Percentiles rank a stretch among this genome's conserved stretches.
phyloP scores from a whole-genome alignment of 1,284 basidiomycete species.

The Wolfiporia cocos region DNA sequence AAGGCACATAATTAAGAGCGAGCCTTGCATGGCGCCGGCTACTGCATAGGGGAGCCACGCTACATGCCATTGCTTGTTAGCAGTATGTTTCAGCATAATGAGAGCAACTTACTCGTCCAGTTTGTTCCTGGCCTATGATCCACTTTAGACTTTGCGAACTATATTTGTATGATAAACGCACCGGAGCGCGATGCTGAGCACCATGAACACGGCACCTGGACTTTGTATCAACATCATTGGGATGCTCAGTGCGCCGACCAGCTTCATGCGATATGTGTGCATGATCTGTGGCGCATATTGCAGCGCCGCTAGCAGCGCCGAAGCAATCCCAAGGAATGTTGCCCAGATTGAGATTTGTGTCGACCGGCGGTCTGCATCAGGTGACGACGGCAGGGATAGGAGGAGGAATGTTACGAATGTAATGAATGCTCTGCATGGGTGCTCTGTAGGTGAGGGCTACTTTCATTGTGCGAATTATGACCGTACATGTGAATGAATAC shows the following conservation, averaged over 20 bases:
- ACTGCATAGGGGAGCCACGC: conserved; percentile 85
- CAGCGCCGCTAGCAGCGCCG: conserved; percentile 69
- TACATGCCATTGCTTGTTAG: too few species aligned
- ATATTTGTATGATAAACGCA: too few species aligned
- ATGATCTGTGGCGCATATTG: conserved; percentile 89
- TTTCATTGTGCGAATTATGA: background rate
- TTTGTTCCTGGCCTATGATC: conserved; percentile 71
- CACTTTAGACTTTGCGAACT: too few species aligned
- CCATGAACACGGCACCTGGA: conserved; percentile 88
- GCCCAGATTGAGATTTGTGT: conserved; percentile 63
- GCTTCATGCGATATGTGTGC: conserved; percentile 71
- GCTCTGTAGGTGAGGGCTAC: conserved; percentile 9
- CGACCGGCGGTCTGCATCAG: conserved; percentile 32
- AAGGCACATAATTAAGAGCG: conserved; percentile 77
- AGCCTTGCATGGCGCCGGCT: conserved; percentile 82
- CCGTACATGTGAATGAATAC: conserved; percentile 69
- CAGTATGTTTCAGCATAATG: too few species aligned
- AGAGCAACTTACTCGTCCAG: conserved; percentile 68
- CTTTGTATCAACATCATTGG: conserved; percentile 95
- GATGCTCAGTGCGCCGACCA: conserved; percentile 90
- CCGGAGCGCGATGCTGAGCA: conserved; percentile 77
- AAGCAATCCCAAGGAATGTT: conserved; percentile 82
- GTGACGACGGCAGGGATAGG: conserved; percentile 36
- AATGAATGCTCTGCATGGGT: conserved; percentile 40
- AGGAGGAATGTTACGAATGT: conserved; percentile 51